Evolutionary conservation across 1,284 basidiomycete genomes (phyloP), one percentile per base, ranked within the genome.

Genomic region (Taiwanofungus camphoratus): DNA sequence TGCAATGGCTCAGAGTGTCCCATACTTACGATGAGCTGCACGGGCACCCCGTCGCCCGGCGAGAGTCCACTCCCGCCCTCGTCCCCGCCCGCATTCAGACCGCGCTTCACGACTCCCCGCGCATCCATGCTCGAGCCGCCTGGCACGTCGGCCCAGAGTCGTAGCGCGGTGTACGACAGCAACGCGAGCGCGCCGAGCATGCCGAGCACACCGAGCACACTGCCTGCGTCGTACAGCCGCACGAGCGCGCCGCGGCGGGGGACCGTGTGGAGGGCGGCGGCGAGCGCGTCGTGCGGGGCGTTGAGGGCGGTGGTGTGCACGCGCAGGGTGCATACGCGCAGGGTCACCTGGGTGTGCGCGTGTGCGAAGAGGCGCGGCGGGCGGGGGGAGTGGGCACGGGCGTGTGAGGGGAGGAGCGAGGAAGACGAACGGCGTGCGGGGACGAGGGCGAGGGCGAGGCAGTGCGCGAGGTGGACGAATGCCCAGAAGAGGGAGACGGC

Each of bases 281-380:
- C 49, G 13, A 79, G 54, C 6, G 41, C 27, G 47, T 80, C 78
- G 52, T 85, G 82, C 0, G 46, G 23, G 4, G 45, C 49, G 51
- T 85, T 86, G 59, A 74, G 71, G 1, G 61, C 63, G 0, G 74
- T 70, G 1, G 78, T 80, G 51, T 77, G 69, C 39, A 81, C 46
- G 37, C 69, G 69, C 15, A 82, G 55, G 48, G 76, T 71, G 8
- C 53, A 45, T 9, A 52, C 48, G 5, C 45, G 36, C 23, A 65
- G 48, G 2, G 52, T 53, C 15, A 63, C 39, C 18, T 18, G 49
- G 20, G 21, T 21, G 8, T 2, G 39, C 15, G 4, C 15, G 34
- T 23, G 15, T 8, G 12, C 18, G 32, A 7, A 5, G 6, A 9
- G 20, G 3, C 20, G 38, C 27, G 27, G 27, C 9, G 26, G 12